Evolutionary conservation across 1,284 basidiomycete genomes (phyloP), one percentile per base, ranked within the genome.

Genomic region (Cryptococcus sp.): DNA sequence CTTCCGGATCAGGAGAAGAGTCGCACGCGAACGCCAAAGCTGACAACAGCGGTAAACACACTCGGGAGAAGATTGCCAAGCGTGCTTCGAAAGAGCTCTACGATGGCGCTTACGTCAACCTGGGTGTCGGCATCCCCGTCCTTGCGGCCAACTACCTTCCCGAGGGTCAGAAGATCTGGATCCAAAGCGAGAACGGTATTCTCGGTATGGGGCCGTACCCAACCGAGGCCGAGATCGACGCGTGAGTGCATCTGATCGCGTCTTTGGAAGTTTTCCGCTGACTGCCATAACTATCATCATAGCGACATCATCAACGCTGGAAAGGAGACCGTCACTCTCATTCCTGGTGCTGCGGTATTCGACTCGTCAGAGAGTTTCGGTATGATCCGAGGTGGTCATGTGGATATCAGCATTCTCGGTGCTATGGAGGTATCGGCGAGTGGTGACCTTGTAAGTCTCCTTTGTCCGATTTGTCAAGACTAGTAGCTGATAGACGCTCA

Each of bases 191-290:
- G 83, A 97, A 97, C 70, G 93, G 93, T 58, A 89, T 96, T 62
- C 82, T 97, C 63, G 93, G 92, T 49, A 93, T 96, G 91, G 93
- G 93, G 2, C 92, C 93, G 45, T 95, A 93, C 77, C 93, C 93
- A 17, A 90, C 89, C 11, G 82, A 86, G 78, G 85, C 89, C 41
- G 83, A 94, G 75, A 83, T 95, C n/a, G 93, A 96, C 76, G 85
- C 90, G 89, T 91, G 68, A 81, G 89, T 83, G n/a, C 52, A 17
- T 10, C 40, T 30, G 8, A 39, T 6, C 43, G 10, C 40, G 50
- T 27, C 5, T 53, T 25, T 47, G 11, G 8, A 15, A 15, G 25
- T 45, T 50, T 56, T 22, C 3, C 25, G 15, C 10, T 47, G 27
- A 20, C 48, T 54, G 54, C 20, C 39, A 40, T 50, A 20, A n/a